Percentiles rank a stretch among this genome's conserved stretches.
phyloP scores from a whole-genome alignment of 148 eudicot species.

The Gaultheria prostrata region DNA sequence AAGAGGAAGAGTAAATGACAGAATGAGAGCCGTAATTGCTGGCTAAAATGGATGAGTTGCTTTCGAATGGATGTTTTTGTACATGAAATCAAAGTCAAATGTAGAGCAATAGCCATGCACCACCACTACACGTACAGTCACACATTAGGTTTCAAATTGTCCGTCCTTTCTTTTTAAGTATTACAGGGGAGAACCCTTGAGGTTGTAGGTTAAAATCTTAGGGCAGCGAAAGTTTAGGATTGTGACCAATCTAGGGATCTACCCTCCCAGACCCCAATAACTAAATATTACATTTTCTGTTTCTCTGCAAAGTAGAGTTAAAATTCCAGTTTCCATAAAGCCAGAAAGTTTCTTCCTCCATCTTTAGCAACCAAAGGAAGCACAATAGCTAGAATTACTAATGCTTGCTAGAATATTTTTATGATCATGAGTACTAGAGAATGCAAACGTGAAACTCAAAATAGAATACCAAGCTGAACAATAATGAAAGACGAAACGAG shows the following conservation, averaged over 20 bases:
- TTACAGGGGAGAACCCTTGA: neutral
- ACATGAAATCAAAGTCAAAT: neutral
- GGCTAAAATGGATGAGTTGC: neutral
- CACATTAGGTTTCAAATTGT: neutral
- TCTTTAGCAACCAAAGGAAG: neutral
- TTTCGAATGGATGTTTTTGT: neutral
- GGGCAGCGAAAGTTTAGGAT: neutral
- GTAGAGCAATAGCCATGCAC: neutral
- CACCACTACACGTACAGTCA: neutral
- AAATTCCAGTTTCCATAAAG: neutral
- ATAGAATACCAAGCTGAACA: neutral
- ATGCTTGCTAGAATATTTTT: neutral
- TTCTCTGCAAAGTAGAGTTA: neutral
- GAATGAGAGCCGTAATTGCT: neutral
- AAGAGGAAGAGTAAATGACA: constrained; percentile 12
- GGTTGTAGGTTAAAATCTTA: neutral
- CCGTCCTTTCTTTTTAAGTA: neutral
- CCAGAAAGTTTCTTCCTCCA: neutral
- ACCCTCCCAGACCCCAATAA: neutral
- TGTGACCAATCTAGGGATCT: neutral
- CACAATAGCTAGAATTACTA: neutral
- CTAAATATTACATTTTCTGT: neutral
- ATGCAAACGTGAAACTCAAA: neutral
- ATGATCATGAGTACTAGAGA: neutral
- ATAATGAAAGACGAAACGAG: constrained; percentile 6